Base-by-base conservation (phyloP, 2,329 filamentous ascomycete species). In the Penicillium frequentans region DNA sequence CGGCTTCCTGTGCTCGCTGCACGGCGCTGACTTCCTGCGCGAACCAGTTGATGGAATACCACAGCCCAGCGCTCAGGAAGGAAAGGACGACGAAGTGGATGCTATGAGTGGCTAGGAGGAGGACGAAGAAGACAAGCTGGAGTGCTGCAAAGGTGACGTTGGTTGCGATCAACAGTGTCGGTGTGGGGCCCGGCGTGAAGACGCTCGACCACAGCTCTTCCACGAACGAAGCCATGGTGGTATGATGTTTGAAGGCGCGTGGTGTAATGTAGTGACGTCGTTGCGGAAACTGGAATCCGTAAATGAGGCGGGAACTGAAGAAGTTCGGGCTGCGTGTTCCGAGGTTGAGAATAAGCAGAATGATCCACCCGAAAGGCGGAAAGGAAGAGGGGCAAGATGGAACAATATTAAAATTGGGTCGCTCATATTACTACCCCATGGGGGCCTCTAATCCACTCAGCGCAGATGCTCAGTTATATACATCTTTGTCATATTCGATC, bases 1-100 rank as follows among this genome's bases (percentile, higher is more conserved):
- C 72, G 58, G 70, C 68, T 62, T 79, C 73, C 62, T 74, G 80
- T 19, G 79, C 79, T 61, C 83, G 80, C 64, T 67, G 64, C 9
- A 81, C 79, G 65, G 81, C 75, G 29, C 74, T 71, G 52, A 88
- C 74, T 70, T 88, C 93, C 46, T 78, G 78, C 54, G 91, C 92
- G 71, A 99, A 98, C 95, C 95, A 99, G 83, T 98, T 98, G 78
- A 98, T 93, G 56, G 90, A 86, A 80, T 85, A 92, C 95, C 95
- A 99, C 35, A 98, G 82, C 5, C 90, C 90, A 31, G 79, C 93
- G 62, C 86, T 91, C 10, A 99, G 81, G 57, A 87, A 69, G 13
- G 91, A 96, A 6, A 99, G 84, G 56, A 93, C 82, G 61, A 91
- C 73, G 70, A 97, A 96, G 81, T 98, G 95, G 62, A 96, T 84